Base-by-base conservation (phyloP, 1,139 yeast species). In the Suhomyces bolitotheri region DNA sequence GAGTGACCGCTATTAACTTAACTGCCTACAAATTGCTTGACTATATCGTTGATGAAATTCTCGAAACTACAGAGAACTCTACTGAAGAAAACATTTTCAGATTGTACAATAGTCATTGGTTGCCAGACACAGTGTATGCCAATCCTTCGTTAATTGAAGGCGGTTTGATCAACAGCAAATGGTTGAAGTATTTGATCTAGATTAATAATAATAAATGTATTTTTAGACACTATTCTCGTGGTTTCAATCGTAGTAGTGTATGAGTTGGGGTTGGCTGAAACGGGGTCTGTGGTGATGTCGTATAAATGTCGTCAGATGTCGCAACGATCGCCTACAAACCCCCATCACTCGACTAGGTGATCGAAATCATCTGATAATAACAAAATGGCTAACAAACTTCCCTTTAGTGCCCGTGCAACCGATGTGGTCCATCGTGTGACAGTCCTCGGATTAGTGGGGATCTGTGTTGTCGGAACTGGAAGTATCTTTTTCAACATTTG, bases 141-240 rank as follows among this genome's bases (percentile, higher is more conserved):
- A 71, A 71, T 39, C 76, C 76, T 2, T 55, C 65, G 11, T 57
- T 71, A 31, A 50, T 71, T 22, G 72, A 66, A 34, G 51, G 51
- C 21, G 67, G 64, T 4, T 51, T 68, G 34, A 51, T 71, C 16
- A 56, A 60, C 36, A 51, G 56, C 28, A 54, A 56, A 39, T 71
- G 75, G 76, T 51, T 71, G 41, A 62, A 60, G 45, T 67, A 66
- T 45, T 61, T 71, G 36, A 51, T 66, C 31, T 70, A 54, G 31
- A 19, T 22, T 28, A 16, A 26, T 28, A 21, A 15, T 28, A 28
- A n/a, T 2, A 19, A 7, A 20, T 31, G 34, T 31, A 31, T 31
- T 25, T 31, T 31, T 13, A 20, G 12, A 16, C 14, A n/a, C n/a
- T n/a, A n/a, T n/a, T n/a, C n/a, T n/a, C n/a, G n/a, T n/a, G n/a